Evolutionary conservation across 176 grass and related monocot genomes (phyloP), one percentile per base, ranked within the genome.

Genomic region (Musa troglodytarum): DNA sequence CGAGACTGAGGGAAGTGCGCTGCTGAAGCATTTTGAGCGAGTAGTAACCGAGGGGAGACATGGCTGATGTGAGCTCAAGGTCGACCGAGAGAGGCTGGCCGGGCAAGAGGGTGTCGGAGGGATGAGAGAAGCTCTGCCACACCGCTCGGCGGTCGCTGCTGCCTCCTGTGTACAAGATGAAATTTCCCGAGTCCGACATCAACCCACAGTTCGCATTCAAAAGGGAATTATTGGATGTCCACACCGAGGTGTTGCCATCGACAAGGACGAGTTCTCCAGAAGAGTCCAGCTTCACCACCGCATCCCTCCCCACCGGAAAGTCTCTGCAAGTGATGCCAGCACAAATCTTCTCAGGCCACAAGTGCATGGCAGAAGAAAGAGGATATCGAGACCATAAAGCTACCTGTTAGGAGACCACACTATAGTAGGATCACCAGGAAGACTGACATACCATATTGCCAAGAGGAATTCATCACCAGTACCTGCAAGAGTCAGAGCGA

Each of bases 11-110:
- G 21, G 72, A 74, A 25, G 54, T 74, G 11, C 72, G 52, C 72
- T 74, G 72, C 72, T 74, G 72, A 9, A 49, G 72, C 72, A 74
- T 74, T n/a, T 74, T 56, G 23, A 74, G 72, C 12, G 72, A 56
- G 54, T 74, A 74, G 13, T 57, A 34, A 6, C 72, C 72, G 28
- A 58, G 54, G 1, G 53, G 17, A 11, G 72, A 74, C 16, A 15
- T 54, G 53, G 72, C 53, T 0, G 72, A 74, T 16, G 72, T 74
- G 23, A 74, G 72, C 25, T 56, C 72, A 15, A 59, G 54, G 72
- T 55, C 24, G 15, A 74, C 72, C 15, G 26, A 10, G 5, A 74
- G 72, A 15, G 1, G 15, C 26, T 74, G 72, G 9, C 54, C 72
- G 1, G 72, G 53, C 26, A 74, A 13, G 72, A 74, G 54, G 19